A percentile compares a stretch with the other conserved stretches of the same genome.
phyloP scores from a whole-genome alignment of 2,329 filamentous ascomycete genomes.

The Trichophyton simii region DNA sequence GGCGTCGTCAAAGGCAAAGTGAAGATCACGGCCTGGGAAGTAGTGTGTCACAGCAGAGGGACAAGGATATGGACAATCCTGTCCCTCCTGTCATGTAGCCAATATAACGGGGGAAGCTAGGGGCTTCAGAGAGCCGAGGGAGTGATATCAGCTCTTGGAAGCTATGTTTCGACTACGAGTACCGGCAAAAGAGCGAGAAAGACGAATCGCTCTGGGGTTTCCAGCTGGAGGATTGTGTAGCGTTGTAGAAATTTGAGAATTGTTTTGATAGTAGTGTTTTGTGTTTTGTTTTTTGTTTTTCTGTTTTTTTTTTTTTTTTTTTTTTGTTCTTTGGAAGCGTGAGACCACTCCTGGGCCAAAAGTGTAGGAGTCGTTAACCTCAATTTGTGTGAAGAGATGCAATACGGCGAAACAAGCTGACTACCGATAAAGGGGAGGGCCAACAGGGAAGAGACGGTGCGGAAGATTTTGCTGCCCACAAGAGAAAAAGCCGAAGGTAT shows the following conservation, averaged over 20 bases:
- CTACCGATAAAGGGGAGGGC: conserved; percentile 29
- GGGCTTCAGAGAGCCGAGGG: not conserved
- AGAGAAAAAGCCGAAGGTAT: conserved; percentile 31
- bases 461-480: conserved; percentile 31
- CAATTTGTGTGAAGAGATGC: conserved; percentile 22
- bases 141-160: not conserved
- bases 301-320: too few species aligned
- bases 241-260: conserved; percentile 1
- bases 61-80: not conserved
- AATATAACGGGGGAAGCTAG: not conserved
- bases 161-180: conserved; percentile 1
- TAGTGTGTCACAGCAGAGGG: not conserved
- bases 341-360: conserved; percentile 14
- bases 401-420: conserved; percentile 30
- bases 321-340: not conserved
- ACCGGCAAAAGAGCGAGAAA: not conserved
- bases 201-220: not conserved
- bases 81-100: not conserved
- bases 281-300: not conserved
- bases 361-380: conserved; percentile 33
- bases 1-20: not conserved
- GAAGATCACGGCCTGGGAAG: not conserved
- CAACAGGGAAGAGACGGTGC: conserved; percentile 22
- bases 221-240: conserved; percentile 2
- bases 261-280: not conserved